A percentile compares a stretch with the other conserved stretches of the same genome.
Evolutionary conservation across 805 yeast genomes (phyloP).

Genomic region (Tetrapisispora nanseiensis): DNA sequence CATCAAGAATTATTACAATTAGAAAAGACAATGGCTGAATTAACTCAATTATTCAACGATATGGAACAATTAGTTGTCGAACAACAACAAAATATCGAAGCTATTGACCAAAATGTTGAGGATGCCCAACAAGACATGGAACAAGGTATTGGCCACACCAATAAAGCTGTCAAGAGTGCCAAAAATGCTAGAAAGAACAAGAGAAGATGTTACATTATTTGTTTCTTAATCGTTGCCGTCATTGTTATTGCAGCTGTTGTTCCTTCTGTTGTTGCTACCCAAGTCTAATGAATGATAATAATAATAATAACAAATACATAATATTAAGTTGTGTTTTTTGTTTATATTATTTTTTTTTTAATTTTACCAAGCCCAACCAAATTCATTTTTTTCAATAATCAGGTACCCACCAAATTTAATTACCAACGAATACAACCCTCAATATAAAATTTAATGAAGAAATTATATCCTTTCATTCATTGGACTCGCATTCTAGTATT

Average conservation of each 20-base stretch:
- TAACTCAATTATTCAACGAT: slow-evolving; percentile 88
- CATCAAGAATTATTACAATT: slow-evolving; percentile 91
- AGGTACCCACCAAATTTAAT: too few relatives aligned
- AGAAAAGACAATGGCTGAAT: slow-evolving; percentile 91
- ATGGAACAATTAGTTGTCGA: slow-evolving; percentile 94
- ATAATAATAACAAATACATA: background rate
- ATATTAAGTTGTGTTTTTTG: background rate
- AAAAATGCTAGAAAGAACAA: slow-evolving; percentile 84
- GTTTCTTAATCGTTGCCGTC: slow-evolving; percentile 47
- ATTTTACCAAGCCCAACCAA: too few relatives aligned
- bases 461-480: background rate
- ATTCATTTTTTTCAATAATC: too few relatives aligned
- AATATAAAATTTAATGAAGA: background rate
- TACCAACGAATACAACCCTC: background rate
- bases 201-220: slow-evolving; percentile 71
- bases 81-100: slow-evolving; percentile 82
- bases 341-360: slow-evolving; percentile 1
- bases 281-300: background rate
- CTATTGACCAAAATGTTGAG: slow-evolving; percentile 69
- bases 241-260: slow-evolving; percentile 62
- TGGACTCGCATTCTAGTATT: background rate
- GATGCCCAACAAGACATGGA: slow-evolving; percentile 86
- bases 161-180: slow-evolving; percentile 81
- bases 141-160: slow-evolving; percentile 88
- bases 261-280: slow-evolving; percentile 30